Base-by-base conservation (phyloP, 2,329 filamentous ascomycete genomes). In the Fusarium equiseti region DNA sequence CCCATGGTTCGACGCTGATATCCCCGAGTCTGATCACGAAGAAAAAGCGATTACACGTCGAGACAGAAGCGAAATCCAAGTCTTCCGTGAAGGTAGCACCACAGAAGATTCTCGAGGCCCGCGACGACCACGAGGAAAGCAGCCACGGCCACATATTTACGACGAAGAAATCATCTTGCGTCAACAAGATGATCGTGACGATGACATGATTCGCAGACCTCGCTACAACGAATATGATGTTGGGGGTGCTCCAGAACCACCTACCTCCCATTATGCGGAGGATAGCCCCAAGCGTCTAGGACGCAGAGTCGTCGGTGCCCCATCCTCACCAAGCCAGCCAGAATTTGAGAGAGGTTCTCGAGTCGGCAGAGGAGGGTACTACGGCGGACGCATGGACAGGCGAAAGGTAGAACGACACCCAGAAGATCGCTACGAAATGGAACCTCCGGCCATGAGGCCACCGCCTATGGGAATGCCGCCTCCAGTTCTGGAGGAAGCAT, bases 1-100 rank as follows among this genome's bases (percentile, higher is more conserved):
- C 72, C 91, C 92, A 0, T 93, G 90, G 89, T 94, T 95, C 83
- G 92, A 90, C 77, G 88, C 90, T 73, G 85, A 88, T 27, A 70
- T 78, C 6, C 77, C 82, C 8, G 88, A 89, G 54, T 82, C 81
- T 15, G 89, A 91, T 69, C 83, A 83, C 5, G 77, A 88, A 12
- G 82, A 85, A 16, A 84, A 88, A 63, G 85, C 89, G 81, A 81
- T 86, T 8, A 83, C 85, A 2, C 73, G 71, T n/a, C 69, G 76
- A n/a, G 73, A 71, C 26, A 27, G 50, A 27, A 22, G n/a, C 35
- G 70, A 72, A 31, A 63, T 74, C 9, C 73, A 73, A 12, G 59
- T 56, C 56, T 76, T 43, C 67, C 76, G 50, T 40, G 70, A 72
- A 53, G 66, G 55, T 27, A 68, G 78, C 20, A 78, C 78, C 24